Percentiles rank a stretch among this genome's conserved stretches.
phyloP scores from a whole-genome alignment of 108 stramenopile genomes.

The Cylindrotheca fusiformis region DNA sequence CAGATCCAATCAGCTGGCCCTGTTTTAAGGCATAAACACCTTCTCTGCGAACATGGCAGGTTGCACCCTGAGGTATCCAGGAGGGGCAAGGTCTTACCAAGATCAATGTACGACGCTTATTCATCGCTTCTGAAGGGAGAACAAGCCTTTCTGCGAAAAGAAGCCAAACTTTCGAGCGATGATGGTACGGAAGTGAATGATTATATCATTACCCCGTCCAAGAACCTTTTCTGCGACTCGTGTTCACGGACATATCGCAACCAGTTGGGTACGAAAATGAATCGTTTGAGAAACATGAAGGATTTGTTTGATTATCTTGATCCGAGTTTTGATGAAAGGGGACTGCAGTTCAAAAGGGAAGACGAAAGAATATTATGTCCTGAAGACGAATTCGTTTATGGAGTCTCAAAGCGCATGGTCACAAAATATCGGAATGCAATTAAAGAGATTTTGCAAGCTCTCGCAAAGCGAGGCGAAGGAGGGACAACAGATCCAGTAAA shows the following conservation, averaged over 20 bases:
- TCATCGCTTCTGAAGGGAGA: conserved; percentile 35
- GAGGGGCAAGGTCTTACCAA: conserved; percentile 59
- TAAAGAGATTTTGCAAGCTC: conserved; percentile 10
- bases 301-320: conserved; percentile 25
- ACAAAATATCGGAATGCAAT: conserved; percentile 26
- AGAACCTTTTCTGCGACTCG: conserved; percentile 26
- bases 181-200: conserved; percentile 10
- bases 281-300: conserved; percentile 10
- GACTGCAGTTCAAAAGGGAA: conserved; percentile 9
- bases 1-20: conserved; percentile 15
- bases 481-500: neutral
- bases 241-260: conserved; percentile 27
- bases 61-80: conserved; percentile 46
- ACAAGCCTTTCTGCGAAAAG: conserved; percentile 13
- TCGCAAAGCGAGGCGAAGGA: conserved; percentile 13
- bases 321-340: conserved; percentile 5
- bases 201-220: conserved; percentile 10
- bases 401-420: conserved; percentile 13
- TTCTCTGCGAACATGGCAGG: conserved; percentile 59
- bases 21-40: conserved; percentile 21
- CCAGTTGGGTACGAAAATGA: conserved; percentile 19
- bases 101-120: conserved; percentile 37
- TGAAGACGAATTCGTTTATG: conserved; percentile 22
- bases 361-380: neutral
- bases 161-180: conserved; percentile 8